Evolutionary conservation across 257 asterid species (phyloP).

Genomic region (Solanum dulcamara): DNA sequence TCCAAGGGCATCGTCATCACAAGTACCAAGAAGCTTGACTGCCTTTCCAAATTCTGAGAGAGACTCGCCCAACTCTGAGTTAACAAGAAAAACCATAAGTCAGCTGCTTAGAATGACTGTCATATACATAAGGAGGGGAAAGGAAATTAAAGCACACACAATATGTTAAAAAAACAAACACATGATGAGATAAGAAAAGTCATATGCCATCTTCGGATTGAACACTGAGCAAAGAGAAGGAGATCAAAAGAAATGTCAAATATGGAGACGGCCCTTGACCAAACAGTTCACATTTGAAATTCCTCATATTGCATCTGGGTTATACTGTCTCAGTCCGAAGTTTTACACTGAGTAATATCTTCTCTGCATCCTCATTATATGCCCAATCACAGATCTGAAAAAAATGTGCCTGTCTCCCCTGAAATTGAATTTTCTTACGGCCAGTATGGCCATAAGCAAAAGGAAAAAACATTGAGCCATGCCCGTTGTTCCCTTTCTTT

Average conservation of each 20-base stretch:
- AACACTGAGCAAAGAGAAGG: background rate
- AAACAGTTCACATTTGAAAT: background rate
- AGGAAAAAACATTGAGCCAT: background rate
- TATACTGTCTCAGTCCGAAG: background rate
- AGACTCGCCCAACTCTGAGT: slow-evolving; percentile 82
- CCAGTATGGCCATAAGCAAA: background rate
- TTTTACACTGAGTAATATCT: background rate
- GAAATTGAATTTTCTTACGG: background rate
- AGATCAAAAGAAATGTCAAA: background rate
- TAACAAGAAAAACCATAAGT: background rate
- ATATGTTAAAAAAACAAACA: background rate
- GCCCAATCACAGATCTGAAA: background rate
- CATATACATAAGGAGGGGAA: background rate
- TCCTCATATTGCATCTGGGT: background rate
- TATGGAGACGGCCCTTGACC: background rate
- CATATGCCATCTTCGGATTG: background rate
- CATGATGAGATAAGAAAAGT: background rate
- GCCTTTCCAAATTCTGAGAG: slow-evolving; percentile 93
- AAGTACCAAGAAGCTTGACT: slow-evolving; percentile 71
- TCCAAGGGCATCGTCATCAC: slow-evolving; percentile 78
- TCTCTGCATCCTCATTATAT: background rate
- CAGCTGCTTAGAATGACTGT: background rate
- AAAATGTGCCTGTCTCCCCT: background rate
- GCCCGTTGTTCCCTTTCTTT: background rate
- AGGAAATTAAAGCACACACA: background rate